Percentiles rank a stretch among this genome's conserved stretches.
Evolutionary conservation across 1,284 basidiomycete species (phyloP).

Genomic region (Leccinum fallax): DNA sequence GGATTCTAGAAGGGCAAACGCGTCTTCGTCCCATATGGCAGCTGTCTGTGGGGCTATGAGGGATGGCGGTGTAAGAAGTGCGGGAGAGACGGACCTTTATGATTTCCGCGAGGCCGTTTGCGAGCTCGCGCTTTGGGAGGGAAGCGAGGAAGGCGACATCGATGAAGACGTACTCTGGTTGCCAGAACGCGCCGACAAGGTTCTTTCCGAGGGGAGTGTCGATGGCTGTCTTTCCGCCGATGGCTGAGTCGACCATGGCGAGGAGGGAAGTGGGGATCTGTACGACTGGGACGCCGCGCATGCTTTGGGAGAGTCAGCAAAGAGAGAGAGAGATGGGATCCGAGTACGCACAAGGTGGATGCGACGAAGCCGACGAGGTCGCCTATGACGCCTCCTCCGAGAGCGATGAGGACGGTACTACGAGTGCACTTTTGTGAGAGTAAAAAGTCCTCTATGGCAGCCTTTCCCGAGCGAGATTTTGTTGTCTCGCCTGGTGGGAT

Average conservation of each 20-base stretch:
- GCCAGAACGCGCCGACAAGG: conserved; percentile 98
- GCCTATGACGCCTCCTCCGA: conserved; percentile 96
- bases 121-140: conserved; percentile 90
- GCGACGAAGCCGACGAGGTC: conserved; percentile 97
- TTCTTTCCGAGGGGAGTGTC: conserved; percentile 98
- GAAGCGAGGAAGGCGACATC: conserved; percentile 96
- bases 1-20: conserved; percentile 86
- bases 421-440: conserved; percentile 88
- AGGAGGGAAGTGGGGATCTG: conserved; percentile 97
- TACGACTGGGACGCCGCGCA: conserved; percentile 89
- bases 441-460: conserved; percentile 93
- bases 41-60: conserved; percentile 70
- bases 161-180: conserved; percentile 97
- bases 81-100: conserved; percentile 69
- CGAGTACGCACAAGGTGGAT: conserved; percentile 85
- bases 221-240: conserved; percentile 98
- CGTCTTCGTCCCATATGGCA: conserved; percentile 90
- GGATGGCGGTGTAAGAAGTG: neutral
- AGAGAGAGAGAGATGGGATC: neutral
- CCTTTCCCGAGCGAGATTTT: conserved; percentile 92
- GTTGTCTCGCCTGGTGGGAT: conserved; percentile 91
- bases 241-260: conserved; percentile 98
- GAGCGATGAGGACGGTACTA: conserved; percentile 91
- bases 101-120: conserved; percentile 98
- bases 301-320: conserved; percentile 44